These are phyloP conservation scores for Diaporthe sp. DNA, from an alignment of 2,329 filamentous ascomycete genomes.

Conservation along the genomic window DNA sequence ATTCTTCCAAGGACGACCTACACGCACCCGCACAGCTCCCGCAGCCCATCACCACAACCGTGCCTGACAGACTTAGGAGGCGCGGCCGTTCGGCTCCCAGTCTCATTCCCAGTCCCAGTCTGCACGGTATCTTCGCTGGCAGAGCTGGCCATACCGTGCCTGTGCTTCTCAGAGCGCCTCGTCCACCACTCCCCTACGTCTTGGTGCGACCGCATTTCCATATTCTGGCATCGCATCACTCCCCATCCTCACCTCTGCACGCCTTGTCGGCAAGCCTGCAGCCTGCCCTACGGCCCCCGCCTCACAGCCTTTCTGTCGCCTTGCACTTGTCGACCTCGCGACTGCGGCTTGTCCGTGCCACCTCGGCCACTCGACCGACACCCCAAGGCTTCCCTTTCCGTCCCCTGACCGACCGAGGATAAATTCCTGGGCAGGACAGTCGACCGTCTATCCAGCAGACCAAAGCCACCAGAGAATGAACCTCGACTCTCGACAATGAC, in stretches of 20 bases:
- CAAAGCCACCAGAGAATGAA: slow-evolving; percentile 51
- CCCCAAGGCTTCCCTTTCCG: slow-evolving; percentile 15
- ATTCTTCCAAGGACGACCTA: slow-evolving; percentile 44
- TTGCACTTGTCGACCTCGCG: slow-evolving; percentile 26
- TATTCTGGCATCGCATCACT: slow-evolving; percentile 35
- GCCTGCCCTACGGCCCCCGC: slow-evolving; percentile 38
- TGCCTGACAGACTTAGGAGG: slow-evolving; percentile 24
- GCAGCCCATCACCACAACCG: slow-evolving; percentile 14
- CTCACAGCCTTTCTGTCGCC: slow-evolving; percentile 32
- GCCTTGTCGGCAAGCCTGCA: slow-evolving; percentile 32
- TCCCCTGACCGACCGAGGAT: slow-evolving; percentile 24
- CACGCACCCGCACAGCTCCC: slow-evolving; percentile 14
- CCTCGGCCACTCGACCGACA: slow-evolving; percentile 24
- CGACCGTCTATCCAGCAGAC: slow-evolving; percentile 23
- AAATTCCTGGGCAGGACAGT: slow-evolving; percentile 20
- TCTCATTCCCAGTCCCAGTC: neutral
- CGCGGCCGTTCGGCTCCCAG: slow-evolving; percentile 11
- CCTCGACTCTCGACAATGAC: slow-evolving; percentile 67
- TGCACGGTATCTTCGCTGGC: slow-evolving; percentile 27
- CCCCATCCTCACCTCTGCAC: slow-evolving; percentile 33
- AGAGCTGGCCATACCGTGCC: slow-evolving; percentile 36
- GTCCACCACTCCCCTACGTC: slow-evolving; percentile 35
- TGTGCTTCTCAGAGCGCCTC: slow-evolving; percentile 35
- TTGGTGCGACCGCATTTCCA: slow-evolving; percentile 40
- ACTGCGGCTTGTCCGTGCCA: slow-evolving; percentile 25